Evolutionary conservation across 1,139 yeast species (phyloP).

Genomic region (Candida tropicalis): DNA sequence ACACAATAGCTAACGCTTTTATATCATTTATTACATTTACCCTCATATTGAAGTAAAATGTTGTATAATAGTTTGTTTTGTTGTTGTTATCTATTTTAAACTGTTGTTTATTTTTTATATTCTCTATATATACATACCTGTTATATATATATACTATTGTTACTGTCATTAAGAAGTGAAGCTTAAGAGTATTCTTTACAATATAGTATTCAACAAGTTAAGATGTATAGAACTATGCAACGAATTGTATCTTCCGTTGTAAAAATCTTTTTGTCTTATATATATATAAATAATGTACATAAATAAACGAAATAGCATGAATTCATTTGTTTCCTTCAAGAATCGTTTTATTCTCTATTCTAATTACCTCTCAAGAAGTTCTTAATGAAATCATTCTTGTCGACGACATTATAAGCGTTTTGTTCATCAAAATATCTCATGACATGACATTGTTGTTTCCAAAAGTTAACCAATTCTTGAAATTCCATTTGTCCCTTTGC

Average conservation of each 20-base stretch:
- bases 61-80: conserved; percentile 7
- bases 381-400: conserved; percentile 61
- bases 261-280: not conserved
- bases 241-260: not conserved
- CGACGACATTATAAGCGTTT: conserved; percentile 50
- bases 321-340: not conserved
- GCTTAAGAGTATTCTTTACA: not conserved
- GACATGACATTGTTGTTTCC: conserved; percentile 90
- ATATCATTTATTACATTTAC: not conserved
- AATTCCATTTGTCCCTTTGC: conserved; percentile 91
- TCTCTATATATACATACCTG: conserved; percentile 2
- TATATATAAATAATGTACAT: not conserved
- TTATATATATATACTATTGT: conserved; percentile 2
- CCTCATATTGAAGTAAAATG: not conserved
- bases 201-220: not conserved
- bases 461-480: conserved; percentile 84
- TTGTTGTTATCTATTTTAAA: conserved; percentile 8
- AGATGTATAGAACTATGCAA: not conserved
- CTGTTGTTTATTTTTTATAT: conserved; percentile 7
- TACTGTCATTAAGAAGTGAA: conserved; percentile 7
- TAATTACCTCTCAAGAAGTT: conserved; percentile 68
- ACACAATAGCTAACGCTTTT: conserved; percentile 4
- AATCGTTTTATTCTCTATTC: not conserved
- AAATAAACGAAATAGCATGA: no score
- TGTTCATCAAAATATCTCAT: conserved; percentile 78